A percentile compares a stretch with the other conserved stretches of the same genome.
Conservation (phyloP, 306 rosid species). For the Dicorynia guianensis region DNA sequence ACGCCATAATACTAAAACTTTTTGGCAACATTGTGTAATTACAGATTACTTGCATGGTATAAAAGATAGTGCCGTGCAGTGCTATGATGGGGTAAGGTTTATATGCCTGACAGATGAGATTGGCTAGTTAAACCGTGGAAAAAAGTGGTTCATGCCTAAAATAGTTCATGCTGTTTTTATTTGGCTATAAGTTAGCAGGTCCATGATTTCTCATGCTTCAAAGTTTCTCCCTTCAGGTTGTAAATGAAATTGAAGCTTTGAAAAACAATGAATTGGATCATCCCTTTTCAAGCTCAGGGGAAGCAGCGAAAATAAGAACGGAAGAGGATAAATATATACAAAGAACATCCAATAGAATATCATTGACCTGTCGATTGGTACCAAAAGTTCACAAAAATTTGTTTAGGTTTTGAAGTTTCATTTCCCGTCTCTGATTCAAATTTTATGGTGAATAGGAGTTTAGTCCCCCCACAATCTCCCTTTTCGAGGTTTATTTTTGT, state of each 20-base stretch:
- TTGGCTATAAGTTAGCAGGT: not conserved
- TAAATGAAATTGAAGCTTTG: conserved; percentile 67
- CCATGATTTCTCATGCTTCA: conserved; percentile 30
- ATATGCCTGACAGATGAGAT: not conserved
- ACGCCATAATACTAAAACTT: not conserved
- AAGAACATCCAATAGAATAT: conserved; percentile 67
- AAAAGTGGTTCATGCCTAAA: not conserved
- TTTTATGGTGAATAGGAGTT: not conserved
- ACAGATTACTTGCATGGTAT: conserved; percentile 92
- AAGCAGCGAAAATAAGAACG: conserved; percentile 33
- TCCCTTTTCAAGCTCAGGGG: conserved; percentile 39
- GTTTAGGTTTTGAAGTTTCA: conserved; percentile 59
- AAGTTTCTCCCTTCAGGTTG: conserved; percentile 55
- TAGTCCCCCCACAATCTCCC: too few relatives aligned
- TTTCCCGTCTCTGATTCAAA: not conserved
- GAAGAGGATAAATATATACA: conserved; percentile 49
- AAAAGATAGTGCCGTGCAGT: conserved; percentile 56
- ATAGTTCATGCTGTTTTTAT: conserved; percentile 14
- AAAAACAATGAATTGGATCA: conserved; percentile 40
- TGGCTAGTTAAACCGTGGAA: not conserved
- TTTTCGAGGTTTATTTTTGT: too few relatives aligned
- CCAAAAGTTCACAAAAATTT: conserved; percentile 79
- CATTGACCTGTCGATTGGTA: conserved; percentile 82
- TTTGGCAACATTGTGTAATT: conserved; percentile 26
- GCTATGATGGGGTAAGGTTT: conserved; percentile 65